Evolutionary conservation across 2,329 filamentous ascomycete species (phyloP).

Genomic region (Exophiala viscosa): DNA sequence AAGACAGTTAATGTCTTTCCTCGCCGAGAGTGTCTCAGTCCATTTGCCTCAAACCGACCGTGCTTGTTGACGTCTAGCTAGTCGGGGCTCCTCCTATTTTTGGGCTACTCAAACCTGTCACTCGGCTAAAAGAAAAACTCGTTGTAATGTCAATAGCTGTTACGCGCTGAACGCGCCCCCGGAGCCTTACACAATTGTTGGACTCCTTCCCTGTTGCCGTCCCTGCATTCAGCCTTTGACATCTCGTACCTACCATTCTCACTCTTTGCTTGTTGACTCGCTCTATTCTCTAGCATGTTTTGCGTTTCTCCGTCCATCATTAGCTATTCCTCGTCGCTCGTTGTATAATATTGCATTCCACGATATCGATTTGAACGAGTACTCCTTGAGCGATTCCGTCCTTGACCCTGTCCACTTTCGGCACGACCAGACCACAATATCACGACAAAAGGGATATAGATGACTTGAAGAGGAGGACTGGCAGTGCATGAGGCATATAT

Average conservation of each 20-base stretch:
- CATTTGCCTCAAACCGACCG: too few species aligned
- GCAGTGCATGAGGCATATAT: not conserved
- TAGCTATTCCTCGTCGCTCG: constrained; percentile 5
- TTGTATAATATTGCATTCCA: not conserved
- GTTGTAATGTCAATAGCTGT: too few species aligned
- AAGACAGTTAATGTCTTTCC: too few species aligned
- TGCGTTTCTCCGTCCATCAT: constrained; percentile 4
- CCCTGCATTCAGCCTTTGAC: not conserved
- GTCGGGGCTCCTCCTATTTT: too few species aligned
- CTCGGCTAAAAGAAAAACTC: too few species aligned
- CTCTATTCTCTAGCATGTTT: not conserved
- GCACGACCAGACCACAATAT: not conserved
- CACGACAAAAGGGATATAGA: not conserved
- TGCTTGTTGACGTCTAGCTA: too few species aligned
- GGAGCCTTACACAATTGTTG: too few species aligned
- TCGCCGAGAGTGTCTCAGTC: too few species aligned
- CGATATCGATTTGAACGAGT: not conserved
- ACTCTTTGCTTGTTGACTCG: constrained; percentile 1
- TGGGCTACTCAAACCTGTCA: too few species aligned
- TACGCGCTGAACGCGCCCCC: too few species aligned
- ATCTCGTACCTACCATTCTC: constrained; percentile 3
- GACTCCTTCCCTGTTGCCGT: too few species aligned
- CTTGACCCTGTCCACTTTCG: not conserved
- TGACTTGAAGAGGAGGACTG: not conserved
- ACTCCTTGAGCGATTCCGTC: not conserved